These are phyloP conservation scores for Schizopora paradoxa DNA, from an alignment of 1,284 basidiomycete genomes.

Conservation along the genomic window DNA sequence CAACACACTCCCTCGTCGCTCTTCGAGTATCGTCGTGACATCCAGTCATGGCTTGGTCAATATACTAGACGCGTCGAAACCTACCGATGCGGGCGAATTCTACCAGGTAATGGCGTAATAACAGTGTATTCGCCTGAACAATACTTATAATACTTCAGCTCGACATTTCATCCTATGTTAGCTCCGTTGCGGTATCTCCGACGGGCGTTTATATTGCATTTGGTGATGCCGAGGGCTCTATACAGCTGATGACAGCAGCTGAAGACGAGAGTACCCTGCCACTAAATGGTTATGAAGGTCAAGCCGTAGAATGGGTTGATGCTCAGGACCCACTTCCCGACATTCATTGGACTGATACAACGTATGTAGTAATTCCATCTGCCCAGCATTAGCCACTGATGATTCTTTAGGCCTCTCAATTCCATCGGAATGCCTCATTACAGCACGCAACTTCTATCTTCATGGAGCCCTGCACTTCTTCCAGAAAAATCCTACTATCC, in stretches of 20 bases:
- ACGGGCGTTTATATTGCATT: conserved; percentile 90
- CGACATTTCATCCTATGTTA: conserved; percentile 70
- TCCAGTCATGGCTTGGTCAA: conserved; percentile 89
- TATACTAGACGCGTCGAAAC: conserved; percentile 78
- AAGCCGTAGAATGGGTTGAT: conserved; percentile 84
- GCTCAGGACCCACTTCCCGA: conserved; percentile 61
- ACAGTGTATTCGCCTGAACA: conserved; percentile 11
- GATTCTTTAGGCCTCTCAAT: conserved; percentile 71
- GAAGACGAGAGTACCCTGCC: conserved; percentile 61
- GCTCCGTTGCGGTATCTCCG: conserved; percentile 78
- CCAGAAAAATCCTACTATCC: conserved; percentile 44
- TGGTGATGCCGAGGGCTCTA: conserved; percentile 81
- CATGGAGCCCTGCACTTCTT: conserved; percentile 60
- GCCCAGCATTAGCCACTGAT: conserved; percentile 7
- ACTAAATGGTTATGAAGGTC: conserved; percentile 85
- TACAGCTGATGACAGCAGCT: conserved; percentile 81
- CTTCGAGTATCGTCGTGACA: conserved; percentile 75
- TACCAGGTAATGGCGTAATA: conserved; percentile 50
- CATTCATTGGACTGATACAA: conserved; percentile 78
- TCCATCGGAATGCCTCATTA: conserved; percentile 90
- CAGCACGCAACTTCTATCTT: conserved; percentile 71
- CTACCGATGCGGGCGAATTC: conserved; percentile 64
- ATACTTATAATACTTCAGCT: conserved; percentile 38
- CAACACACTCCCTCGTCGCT: conserved; percentile 74
- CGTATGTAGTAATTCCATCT: conserved; percentile 42